These are phyloP conservation scores for Calonectria pteridis DNA, from an alignment of 2,329 filamentous ascomycete genomes.

Conservation along the genomic window DNA sequence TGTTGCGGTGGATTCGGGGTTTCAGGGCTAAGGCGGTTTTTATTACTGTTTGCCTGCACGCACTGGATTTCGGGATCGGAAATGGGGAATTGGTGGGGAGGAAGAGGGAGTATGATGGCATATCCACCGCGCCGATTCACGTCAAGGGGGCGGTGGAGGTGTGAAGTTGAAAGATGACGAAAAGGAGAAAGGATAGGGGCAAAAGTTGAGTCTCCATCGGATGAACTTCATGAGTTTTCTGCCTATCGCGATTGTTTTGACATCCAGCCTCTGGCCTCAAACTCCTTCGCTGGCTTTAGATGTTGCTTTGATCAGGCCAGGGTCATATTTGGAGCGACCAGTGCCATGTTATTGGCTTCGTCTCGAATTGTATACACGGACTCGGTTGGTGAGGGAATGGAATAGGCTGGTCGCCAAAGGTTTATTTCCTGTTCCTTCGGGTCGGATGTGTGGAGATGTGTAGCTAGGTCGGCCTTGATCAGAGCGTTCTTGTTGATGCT, in stretches of 20 bases:
- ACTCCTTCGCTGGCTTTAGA: constrained; percentile 38
- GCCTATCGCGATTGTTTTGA: constrained; percentile 30
- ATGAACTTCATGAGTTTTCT: constrained; percentile 29
- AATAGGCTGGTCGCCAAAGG: constrained; percentile 20
- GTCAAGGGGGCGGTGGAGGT: constrained; percentile 6
- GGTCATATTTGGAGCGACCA: constrained; percentile 13
- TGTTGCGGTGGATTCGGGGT: constrained; percentile 44
- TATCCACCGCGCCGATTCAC: constrained; percentile 22
- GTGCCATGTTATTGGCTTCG: constrained; percentile 5
- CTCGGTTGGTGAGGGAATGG: neutral
- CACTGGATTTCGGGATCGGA: constrained; percentile 38
- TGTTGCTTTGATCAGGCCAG: constrained; percentile 30
- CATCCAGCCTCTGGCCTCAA: constrained; percentile 35
- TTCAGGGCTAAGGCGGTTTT: constrained; percentile 32
- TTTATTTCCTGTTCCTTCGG: constrained; percentile 8
- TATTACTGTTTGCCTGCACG: constrained; percentile 33
- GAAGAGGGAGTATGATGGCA: constrained; percentile 16
- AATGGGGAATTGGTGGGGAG: constrained; percentile 35
- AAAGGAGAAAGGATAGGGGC: constrained; percentile 34
- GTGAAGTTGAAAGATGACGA: constrained; percentile 26
- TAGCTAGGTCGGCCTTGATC: constrained; percentile 35
- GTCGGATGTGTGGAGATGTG: constrained; percentile 28
- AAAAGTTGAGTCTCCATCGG: constrained; percentile 29
- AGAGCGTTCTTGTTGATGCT: constrained; percentile 38
- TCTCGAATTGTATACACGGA: constrained; percentile 21